A percentile compares a stretch with the other conserved stretches of the same genome.
Conservation (phyloP, 495 filamentous ascomycete species). For the Apiosordaria backusii region DNA sequence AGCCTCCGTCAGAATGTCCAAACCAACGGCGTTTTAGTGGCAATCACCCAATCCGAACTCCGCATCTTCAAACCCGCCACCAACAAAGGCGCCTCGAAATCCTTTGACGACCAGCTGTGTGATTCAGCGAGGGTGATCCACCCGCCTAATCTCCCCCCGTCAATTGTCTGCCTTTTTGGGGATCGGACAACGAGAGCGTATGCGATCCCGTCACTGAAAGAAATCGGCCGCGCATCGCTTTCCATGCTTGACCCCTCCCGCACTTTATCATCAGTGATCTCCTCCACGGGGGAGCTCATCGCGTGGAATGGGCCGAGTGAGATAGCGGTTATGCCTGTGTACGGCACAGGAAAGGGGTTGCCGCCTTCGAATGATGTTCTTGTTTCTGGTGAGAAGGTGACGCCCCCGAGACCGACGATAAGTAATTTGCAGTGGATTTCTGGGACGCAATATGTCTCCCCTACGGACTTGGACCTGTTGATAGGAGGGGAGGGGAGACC, state of each 20-base stretch:
- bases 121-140: conserved; percentile 72
- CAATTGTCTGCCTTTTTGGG: conserved; percentile 77
- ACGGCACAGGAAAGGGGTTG: conserved; percentile 59
- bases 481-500: conserved; percentile 88
- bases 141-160: conserved; percentile 67
- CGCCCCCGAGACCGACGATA: conserved; percentile 87
- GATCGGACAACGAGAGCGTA: conserved; percentile 75
- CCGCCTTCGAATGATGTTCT: conserved; percentile 63
- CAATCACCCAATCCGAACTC: conserved; percentile 65
- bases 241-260: conserved; percentile 68
- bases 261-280: conserved; percentile 63
- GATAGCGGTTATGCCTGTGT: conserved; percentile 71
- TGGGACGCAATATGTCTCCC: conserved; percentile 86
- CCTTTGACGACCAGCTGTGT: conserved; percentile 78
- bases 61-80: conserved; percentile 82
- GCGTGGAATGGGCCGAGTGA: conserved; percentile 90
- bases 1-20: conserved; percentile 66
- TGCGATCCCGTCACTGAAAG: conserved; percentile 80
- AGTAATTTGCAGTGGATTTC: conserved; percentile 95
- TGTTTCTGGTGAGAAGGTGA: conserved; percentile 65
- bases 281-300: conserved; percentile 72
- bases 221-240: conserved; percentile 66
- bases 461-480: conserved; percentile 84
- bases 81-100: conserved; percentile 81
- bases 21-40: conserved; percentile 65